Evolutionary conservation across 768 basidiomycete species (phyloP).

Genomic region (Pisolithus sp.): DNA sequence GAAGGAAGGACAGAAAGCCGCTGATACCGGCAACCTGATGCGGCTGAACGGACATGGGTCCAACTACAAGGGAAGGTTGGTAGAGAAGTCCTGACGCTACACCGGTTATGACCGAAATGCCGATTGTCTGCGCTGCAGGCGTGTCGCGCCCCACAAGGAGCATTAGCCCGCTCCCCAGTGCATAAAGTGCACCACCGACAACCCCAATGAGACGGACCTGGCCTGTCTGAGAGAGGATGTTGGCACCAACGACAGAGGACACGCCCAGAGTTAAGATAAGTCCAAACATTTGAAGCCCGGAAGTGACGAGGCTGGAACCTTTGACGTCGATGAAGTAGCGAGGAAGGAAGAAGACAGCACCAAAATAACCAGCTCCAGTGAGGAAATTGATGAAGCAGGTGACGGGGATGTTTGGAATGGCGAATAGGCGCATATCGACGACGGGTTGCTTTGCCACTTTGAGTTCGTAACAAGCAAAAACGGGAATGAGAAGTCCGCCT

Average conservation of each 20-base stretch:
- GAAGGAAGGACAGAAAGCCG: constrained; percentile 30
- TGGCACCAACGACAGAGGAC: constrained; percentile 30
- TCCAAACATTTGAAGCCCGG: constrained; percentile 32
- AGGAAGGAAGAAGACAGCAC: constrained; percentile 32
- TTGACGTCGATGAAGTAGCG: constrained; percentile 35
- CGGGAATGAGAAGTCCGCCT: constrained; percentile 26
- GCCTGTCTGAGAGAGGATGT: constrained; percentile 27
- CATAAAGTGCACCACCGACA: constrained; percentile 26
- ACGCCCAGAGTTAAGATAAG: constrained; percentile 28
- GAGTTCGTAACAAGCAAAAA: constrained; percentile 31
- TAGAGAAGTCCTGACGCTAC: constrained; percentile 27
- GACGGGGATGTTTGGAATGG: constrained; percentile 29
- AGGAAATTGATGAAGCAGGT: constrained; percentile 33
- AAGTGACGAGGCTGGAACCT: constrained; percentile 25
- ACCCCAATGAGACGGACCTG: constrained; percentile 26
- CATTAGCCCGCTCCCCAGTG: constrained; percentile 29
- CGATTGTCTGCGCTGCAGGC: constrained; percentile 22
- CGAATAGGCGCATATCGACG: constrained; percentile 29
- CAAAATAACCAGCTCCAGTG: constrained; percentile 33
- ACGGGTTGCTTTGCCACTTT: constrained; percentile 27
- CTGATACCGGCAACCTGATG: constrained; percentile 30
- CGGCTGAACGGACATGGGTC: constrained; percentile 30
- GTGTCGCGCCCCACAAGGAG: constrained; percentile 26
- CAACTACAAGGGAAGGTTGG: constrained; percentile 31
- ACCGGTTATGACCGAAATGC: constrained; percentile 27